phyloP scores from a whole-genome alignment of 805 yeast species.

The Candida endomychidarum region DNA sequence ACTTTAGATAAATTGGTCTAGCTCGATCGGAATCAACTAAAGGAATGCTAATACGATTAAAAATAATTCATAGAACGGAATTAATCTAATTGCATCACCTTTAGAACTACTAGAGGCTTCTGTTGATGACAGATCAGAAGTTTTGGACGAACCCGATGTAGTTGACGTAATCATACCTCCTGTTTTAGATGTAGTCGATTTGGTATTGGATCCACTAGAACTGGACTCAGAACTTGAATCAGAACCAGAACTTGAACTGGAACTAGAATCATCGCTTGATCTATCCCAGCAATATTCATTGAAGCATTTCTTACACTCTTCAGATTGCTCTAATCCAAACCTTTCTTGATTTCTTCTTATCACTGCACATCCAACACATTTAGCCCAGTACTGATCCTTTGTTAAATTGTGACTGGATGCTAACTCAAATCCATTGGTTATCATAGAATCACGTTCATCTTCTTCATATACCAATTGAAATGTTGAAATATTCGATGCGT shows the following conservation, averaged over 20 bases:
- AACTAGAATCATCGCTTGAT: too few relatives aligned
- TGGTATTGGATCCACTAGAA: background rate
- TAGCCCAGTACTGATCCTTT: constrained; percentile 63
- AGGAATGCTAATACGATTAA: background rate
- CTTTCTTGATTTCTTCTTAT: constrained; percentile 76
- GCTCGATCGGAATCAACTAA: too few relatives aligned
- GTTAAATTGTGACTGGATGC: constrained; percentile 66
- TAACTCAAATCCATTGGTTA: constrained; percentile 74
- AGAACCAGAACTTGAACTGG: constrained; percentile 1
- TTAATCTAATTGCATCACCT: background rate
- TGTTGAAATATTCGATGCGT: constrained; percentile 69
- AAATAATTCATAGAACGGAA: background rate
- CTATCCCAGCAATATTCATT: constrained; percentile 65
- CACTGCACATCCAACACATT: constrained; percentile 82
- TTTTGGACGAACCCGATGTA: too few relatives aligned
- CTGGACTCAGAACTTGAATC: background rate
- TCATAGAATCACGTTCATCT: constrained; percentile 56
- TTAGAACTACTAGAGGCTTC: background rate
- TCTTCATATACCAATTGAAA: constrained; percentile 60
- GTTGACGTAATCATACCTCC: too few relatives aligned
- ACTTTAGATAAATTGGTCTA: too few relatives aligned
- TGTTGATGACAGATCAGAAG: too few relatives aligned
- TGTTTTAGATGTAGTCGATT: too few relatives aligned
- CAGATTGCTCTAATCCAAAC: constrained; percentile 54
- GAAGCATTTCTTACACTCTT: constrained; percentile 73